Base-by-base conservation (phyloP, 2,329 filamentous ascomycete genomes). In the Epichloe coenophiala region DNA sequence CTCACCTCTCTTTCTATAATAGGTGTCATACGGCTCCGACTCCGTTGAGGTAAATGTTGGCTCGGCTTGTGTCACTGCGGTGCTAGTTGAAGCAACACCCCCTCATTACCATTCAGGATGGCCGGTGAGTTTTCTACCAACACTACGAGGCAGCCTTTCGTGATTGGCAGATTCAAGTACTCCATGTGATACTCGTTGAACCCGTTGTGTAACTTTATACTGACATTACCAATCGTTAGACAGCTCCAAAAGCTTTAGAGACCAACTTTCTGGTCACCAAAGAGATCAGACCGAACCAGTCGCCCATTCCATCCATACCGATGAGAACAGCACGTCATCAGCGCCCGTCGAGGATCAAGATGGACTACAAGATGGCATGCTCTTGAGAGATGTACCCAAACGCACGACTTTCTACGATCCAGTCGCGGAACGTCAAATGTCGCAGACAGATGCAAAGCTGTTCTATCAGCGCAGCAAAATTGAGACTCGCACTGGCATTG, bases 321-420 rank as follows among this genome's bases (percentile, higher is more conserved):
- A 45, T 33, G 51, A 50, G 17, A 38, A 33, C 8, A 44, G 44
- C 33, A 23, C 47, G 4, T 38, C 47, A 38, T 39, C 47, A 36
- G 37, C 53, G 11, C 48, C 54, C 43, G 55, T 54, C 9, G 58
- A 55, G 31, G 61, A 63, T 19, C 56, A 60, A 8, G 60, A 62
- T 27, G 64, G 64, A 13, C 61, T 72, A 37, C 64, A 73, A 50
- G 75, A 78, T 33, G 79, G 78, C 50, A 78, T 83, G 73, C 70
- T 84, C 9, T 71, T 72, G 21, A 72, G 80, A 54, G 80, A 84
- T 61, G 63, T 79, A 48, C 79, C 78, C 36, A 75, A 75, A 54
- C 84, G 83, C 63, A 95, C 89, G 8, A 87, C 90, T 19, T 94
- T 89, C 63, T 96, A 95, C 69, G 90, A 96, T 67, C 88, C 91